Base-by-base conservation (phyloP, 371 early-diverging fungal species). In the Chytridium lagenaria region DNA sequence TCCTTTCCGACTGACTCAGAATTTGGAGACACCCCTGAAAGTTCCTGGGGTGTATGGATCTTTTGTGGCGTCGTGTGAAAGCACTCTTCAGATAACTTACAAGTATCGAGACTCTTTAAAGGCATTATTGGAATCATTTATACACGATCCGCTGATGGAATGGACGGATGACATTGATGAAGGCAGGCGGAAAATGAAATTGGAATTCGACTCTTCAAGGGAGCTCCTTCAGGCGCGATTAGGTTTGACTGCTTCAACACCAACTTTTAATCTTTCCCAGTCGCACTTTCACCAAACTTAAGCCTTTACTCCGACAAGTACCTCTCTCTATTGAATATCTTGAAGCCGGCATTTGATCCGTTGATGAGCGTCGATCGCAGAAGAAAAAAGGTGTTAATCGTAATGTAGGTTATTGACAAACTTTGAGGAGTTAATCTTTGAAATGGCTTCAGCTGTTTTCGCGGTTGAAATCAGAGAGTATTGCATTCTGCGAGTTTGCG, bases 1-100 rank as follows among this genome's bases (percentile, higher is more conserved):
- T 0, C 99, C 99, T 0, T 99, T 97, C 80, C 89, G 99, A 38
- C 81, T 99, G 50, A 98, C 98, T 1, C 92, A 92, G 73, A 97
- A 98, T 71, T 69, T 95, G 67, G 78, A 90, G 16, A 83, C 85
- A 23, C 93, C 91, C 16, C 79, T 95, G 68, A 95, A 95, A 5
- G 79, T 94, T 52, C 87, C 92, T 1, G 93, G 93, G 1, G 82
- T 90, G 1, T 92, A 95, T 38, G 98, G 97, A 1, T 77, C 82
- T 33, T 99, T 93, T 78, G 89, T 88, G 68, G 83, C 84, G 49
- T 85, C 91, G 0, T 90, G 94, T 51, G 90, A 94, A 68, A 83
- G 87, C 50, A 89, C 91, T 0, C 78, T 98, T 50, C 82, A 88
- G n/a, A 89, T 93, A 26, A 80, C 98, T 78, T 85, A 92, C 7